Evolutionary conservation across 2,329 filamentous ascomycete genomes (phyloP), one percentile per base, ranked within the genome.

Genomic region (Ophiostoma tasmaniense): DNA sequence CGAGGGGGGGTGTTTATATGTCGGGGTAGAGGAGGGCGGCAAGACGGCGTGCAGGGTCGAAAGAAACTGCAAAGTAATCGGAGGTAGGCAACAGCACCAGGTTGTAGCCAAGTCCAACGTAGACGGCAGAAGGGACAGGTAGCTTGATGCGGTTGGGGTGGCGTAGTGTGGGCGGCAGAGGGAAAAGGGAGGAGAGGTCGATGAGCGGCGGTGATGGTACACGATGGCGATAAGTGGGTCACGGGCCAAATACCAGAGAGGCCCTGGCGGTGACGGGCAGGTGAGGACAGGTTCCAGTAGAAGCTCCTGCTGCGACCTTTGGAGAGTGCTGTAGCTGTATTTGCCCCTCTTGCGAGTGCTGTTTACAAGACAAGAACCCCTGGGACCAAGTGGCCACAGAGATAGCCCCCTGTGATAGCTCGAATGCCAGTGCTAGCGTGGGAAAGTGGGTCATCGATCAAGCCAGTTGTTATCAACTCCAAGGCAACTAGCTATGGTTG

Each of bases 381-480:
- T 42, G 39, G 39, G 39, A 17, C 33, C 13, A 13, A 42, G 39
- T 42, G 59, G 59, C 28, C 28, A 35, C 10, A 14, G 7, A 64
- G 33, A 17, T 33, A 39, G 35, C 33, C 33, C 62, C 62, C 33
- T 64, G 62, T 39, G 35, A 42, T 17, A 64, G 62, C 62, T 64
- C 62, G 6, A n/a, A 39, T 64, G 33, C 62, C 62, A 66, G 52
- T 66, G 30, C 55, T 50, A 42, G 62, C 39, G 68, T n/a, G 37
- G 30, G 14, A 17, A 59, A 61, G 67, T 67, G 67, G 66, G 67
- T 64, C 70, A 8, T 13, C 25, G 59, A 71, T 67, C 67, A 71
- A 71, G 70, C 70, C 70, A 71, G 61, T 66, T 71, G 70, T 71
- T 71, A 69, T 67, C 67, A 70, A 67, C 67, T 68, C 37, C 20